These are phyloP conservation scores for Staphylotrichum tortipilum DNA, from an alignment of 495 filamentous ascomycete genomes.

Conservation along the genomic window DNA sequence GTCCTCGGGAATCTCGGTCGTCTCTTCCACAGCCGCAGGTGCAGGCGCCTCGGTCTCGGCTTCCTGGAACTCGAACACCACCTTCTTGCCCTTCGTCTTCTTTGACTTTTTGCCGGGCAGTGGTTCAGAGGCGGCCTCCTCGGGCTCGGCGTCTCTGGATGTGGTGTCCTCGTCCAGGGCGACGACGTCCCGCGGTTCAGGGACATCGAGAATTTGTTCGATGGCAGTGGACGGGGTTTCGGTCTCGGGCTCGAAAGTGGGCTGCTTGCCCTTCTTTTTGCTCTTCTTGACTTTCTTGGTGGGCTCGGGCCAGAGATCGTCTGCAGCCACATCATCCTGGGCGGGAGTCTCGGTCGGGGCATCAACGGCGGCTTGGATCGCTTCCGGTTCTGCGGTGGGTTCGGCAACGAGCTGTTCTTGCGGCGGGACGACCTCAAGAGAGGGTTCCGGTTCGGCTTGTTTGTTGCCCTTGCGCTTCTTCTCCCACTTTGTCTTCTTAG, in stretches of 20 bases:
- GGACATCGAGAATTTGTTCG: slow-evolving; percentile 5
- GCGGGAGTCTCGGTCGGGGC: neutral
- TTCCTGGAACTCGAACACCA: slow-evolving; percentile 6
- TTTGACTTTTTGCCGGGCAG: slow-evolving; percentile 15
- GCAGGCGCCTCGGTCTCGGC: neutral
- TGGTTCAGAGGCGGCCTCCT: neutral
- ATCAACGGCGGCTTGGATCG: neutral
- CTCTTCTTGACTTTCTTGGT: slow-evolving; percentile 22
- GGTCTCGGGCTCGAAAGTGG: slow-evolving; percentile 1
- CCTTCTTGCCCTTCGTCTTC: slow-evolving; percentile 21
- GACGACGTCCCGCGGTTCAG: slow-evolving; percentile 1
- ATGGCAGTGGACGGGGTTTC: neutral
- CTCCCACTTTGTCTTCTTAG: slow-evolving; percentile 21
- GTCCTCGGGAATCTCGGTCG: neutral
- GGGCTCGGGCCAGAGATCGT: slow-evolving; percentile 1
- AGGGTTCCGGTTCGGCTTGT: slow-evolving; percentile 9
- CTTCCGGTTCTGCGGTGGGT: neutral
- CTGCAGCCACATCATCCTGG: slow-evolving; percentile 1
- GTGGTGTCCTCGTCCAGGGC: neutral
- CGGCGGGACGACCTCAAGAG: neutral
- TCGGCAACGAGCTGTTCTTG: neutral
- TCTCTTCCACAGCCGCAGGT: neutral
- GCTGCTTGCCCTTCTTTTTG: slow-evolving; percentile 24
- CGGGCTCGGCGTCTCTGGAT: neutral
- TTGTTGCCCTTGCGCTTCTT: slow-evolving; percentile 26